phyloP scores from a whole-genome alignment of 495 filamentous ascomycete species.

The Aspergillus ellipticus region DNA sequence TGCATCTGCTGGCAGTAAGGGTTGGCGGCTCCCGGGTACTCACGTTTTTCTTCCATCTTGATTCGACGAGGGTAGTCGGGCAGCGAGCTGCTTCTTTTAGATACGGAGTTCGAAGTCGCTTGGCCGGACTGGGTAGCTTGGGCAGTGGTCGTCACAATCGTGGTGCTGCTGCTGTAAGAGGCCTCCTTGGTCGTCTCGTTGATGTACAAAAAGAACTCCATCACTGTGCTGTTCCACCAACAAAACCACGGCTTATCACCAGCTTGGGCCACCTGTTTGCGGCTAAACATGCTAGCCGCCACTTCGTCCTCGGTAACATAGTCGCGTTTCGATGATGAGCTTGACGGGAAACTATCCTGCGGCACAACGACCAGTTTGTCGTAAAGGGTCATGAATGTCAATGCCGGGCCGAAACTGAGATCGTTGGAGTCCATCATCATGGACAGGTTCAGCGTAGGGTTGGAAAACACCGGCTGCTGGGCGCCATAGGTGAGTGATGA shows the following conservation, averaged over 20 bases:
- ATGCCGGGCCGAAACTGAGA: slow-evolving; percentile 64
- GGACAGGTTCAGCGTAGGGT: slow-evolving; percentile 44
- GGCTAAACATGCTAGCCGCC: slow-evolving; percentile 16
- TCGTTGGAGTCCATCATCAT: slow-evolving; percentile 65
- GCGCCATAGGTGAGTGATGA: slow-evolving; percentile 63
- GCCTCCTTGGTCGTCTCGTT: slow-evolving; percentile 49
- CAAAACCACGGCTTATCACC: slow-evolving; percentile 83
- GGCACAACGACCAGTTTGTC: slow-evolving; percentile 79
- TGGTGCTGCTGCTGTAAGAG: slow-evolving; percentile 28
- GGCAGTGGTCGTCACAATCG: slow-evolving; percentile 15
- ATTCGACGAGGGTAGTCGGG: slow-evolving; percentile 65
- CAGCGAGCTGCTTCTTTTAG: slow-evolving; percentile 2
- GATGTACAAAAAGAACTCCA: slow-evolving; percentile 81
- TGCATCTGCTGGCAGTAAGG: slow-evolving; percentile 73
- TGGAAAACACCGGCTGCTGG: slow-evolving; percentile 59
- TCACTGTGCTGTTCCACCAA: slow-evolving; percentile 75
- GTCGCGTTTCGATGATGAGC: slow-evolving; percentile 24
- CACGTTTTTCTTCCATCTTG: slow-evolving; percentile 77
- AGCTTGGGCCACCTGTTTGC: slow-evolving; percentile 48
- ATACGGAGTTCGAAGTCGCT: slow-evolving; percentile 16
- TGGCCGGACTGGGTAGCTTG: slow-evolving; percentile 19
- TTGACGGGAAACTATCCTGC: slow-evolving; percentile 44
- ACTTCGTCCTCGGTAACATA: slow-evolving; percentile 27
- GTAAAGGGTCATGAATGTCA: slow-evolving; percentile 65
- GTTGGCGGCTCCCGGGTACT: slow-evolving; percentile 29